Evolutionary conservation across 2,329 filamentous ascomycete genomes (phyloP).

Genomic region (Dissoconium aciculare): DNA sequence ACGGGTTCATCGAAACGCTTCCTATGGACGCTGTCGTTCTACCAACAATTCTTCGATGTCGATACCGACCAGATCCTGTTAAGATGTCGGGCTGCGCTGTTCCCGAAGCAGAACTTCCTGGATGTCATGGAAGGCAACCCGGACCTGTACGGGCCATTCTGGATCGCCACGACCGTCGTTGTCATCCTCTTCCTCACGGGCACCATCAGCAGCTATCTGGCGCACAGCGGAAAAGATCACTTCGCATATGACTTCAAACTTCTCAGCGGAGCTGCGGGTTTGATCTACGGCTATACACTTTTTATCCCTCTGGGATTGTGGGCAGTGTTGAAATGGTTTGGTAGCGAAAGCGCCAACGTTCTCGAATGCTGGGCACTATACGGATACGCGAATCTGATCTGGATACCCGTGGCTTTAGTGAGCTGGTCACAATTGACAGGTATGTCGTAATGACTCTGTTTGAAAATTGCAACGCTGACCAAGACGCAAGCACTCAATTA

Average conservation of each 20-base stretch:
- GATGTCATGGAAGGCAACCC: conserved; percentile 95
- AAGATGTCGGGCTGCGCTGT: conserved; percentile 78
- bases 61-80: conserved; percentile 80
- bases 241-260: conserved; percentile 88
- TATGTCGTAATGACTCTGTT: conserved; percentile 18
- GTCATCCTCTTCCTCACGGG: conserved; percentile 90
- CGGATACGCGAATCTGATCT: conserved; percentile 91
- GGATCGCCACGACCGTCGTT: conserved; percentile 96
- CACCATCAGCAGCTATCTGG: conserved; percentile 83
- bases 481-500: conserved; percentile 58
- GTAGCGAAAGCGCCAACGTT: conserved; percentile 80
- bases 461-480: conserved; percentile 6
- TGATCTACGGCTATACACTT: conserved; percentile 85
- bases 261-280: conserved; percentile 73
- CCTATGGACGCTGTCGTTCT: conserved; percentile 86
- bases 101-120: conserved; percentile 84
- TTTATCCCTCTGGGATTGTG: conserved; percentile 75
- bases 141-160: conserved; percentile 91
- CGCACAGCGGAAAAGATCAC: conserved; percentile 48
- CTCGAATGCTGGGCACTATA: conserved; percentile 93
- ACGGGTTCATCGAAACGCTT: conserved; percentile 50
- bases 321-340: conserved; percentile 85
- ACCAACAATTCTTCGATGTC: conserved; percentile 96
- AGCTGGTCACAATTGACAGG: conserved; percentile 72
- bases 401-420: conserved; percentile 86